Evolutionary conservation across 108 stramenopile genomes (phyloP).

Genomic region (Cylindrotheca fusiformis): DNA sequence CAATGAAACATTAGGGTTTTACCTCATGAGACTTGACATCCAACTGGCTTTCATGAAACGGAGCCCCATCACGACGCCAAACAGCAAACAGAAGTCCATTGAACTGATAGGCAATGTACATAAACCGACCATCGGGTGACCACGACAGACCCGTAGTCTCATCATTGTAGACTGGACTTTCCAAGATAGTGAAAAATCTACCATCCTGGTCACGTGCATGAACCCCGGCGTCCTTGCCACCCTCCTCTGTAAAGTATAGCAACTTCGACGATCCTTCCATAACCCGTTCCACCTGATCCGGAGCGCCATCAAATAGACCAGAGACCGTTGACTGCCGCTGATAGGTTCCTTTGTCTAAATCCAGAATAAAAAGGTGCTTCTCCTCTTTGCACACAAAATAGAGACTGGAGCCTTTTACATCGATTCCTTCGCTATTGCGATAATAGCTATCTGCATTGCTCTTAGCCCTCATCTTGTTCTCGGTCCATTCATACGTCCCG

Average conservation of each 20-base stretch:
- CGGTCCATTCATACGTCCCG: constrained; percentile 39
- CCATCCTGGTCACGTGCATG: constrained; percentile 39
- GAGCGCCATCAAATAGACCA: constrained; percentile 31
- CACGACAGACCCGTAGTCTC: constrained; percentile 63
- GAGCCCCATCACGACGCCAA: constrained; percentile 43
- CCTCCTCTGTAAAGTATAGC: constrained; percentile 59
- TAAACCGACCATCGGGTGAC: constrained; percentile 44
- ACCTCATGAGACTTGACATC: constrained; percentile 38
- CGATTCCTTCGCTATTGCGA: constrained; percentile 41
- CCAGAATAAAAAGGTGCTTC: constrained; percentile 32
- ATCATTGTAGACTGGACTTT: constrained; percentile 24
- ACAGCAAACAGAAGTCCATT: constrained; percentile 39
- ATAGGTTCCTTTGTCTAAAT: constrained; percentile 38
- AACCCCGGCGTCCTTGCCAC: constrained; percentile 34
- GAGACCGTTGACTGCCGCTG: constrained; percentile 9
- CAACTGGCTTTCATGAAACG: constrained; percentile 24
- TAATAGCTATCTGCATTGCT: constrained; percentile 31
- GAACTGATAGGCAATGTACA: constrained; percentile 61
- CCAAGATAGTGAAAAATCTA: constrained; percentile 33
- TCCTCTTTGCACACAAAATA: constrained; percentile 40
- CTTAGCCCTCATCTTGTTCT: constrained; percentile 15
- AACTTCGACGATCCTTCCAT: constrained; percentile 15
- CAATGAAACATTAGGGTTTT: no score
- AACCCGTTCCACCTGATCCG: constrained; percentile 36
- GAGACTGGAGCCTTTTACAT: constrained; percentile 18